These are phyloP conservation scores for Fusarium verticillioides DNA, from an alignment of 2,329 filamentous ascomycete species.

Conservation along the genomic window DNA sequence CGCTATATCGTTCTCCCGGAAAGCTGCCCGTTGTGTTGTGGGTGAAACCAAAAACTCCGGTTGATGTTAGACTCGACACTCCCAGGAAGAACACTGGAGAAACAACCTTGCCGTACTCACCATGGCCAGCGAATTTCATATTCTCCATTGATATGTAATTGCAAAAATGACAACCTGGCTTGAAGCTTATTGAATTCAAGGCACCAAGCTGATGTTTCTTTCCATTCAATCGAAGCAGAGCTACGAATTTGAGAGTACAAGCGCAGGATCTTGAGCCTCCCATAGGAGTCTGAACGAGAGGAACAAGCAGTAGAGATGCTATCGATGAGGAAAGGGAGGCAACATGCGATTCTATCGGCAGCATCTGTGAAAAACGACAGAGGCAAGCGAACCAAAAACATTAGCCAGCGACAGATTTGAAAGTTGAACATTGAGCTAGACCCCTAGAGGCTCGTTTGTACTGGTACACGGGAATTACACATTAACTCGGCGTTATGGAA, in stretches of 20 bases:
- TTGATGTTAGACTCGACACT: background rate
- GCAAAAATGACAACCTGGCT: background rate
- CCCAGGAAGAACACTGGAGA: constrained; percentile 2
- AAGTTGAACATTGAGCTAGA: constrained; percentile 14
- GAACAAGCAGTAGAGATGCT: background rate
- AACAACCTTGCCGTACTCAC: background rate
- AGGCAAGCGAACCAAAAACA: background rate
- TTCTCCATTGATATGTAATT: background rate
- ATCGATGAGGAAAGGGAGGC: background rate
- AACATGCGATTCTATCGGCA: background rate
- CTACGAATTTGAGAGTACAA: constrained; percentile 1
- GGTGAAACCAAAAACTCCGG: constrained; percentile 43
- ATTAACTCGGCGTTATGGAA: background rate
- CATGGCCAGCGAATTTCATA: background rate
- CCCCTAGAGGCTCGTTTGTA: background rate
- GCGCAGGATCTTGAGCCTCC: background rate
- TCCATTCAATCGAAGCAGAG: background rate
- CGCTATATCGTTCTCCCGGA: constrained; percentile 77
- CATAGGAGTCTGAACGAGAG: background rate
- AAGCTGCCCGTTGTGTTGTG: constrained; percentile 61
- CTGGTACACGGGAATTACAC: background rate
- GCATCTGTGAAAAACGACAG: background rate
- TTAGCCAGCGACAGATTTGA: constrained; percentile 3
- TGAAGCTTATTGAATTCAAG: background rate
- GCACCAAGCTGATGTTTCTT: background rate